Conservation (phyloP, 1,284 basidiomycete species). For the Rhodotorula sp. region DNA sequence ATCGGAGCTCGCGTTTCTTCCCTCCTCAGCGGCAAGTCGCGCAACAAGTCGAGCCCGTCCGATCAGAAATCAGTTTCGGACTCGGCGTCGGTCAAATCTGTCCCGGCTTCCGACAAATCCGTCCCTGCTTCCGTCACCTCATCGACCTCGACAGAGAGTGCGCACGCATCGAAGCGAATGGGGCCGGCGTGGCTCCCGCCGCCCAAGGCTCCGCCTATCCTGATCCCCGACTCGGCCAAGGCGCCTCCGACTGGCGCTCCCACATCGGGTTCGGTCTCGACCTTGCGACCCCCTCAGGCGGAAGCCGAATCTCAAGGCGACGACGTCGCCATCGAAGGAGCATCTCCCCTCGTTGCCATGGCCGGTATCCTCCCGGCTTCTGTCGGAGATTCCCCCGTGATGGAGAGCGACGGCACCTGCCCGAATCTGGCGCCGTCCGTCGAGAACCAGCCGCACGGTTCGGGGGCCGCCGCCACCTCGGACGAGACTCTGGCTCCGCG, state of each 20-base stretch:
- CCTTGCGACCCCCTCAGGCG: background rate
- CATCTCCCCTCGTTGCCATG: background rate
- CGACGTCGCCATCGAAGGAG: background rate
- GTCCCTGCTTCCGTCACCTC: background rate
- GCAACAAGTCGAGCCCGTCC: background rate
- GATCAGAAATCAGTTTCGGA: background rate
- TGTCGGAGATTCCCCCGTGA: background rate
- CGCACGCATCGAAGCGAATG: background rate
- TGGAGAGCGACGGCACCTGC: constrained; percentile 6
- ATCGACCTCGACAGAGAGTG: background rate
- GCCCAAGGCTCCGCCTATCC: background rate
- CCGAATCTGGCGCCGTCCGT: background rate
- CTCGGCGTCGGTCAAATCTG: background rate
- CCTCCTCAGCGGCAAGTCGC: background rate
- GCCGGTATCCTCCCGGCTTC: constrained; percentile 5
- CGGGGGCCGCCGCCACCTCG: background rate
- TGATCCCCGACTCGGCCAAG: background rate
- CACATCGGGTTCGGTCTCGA: constrained; percentile 9
- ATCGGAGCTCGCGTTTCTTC: background rate
- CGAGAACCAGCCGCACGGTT: background rate
- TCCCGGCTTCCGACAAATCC: background rate
- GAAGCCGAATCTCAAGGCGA: background rate
- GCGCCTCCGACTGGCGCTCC: background rate
- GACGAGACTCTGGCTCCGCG: background rate
- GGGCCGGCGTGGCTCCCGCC: background rate